Percentiles rank a stretch among this genome's conserved stretches.
These are phyloP conservation scores for Cercospora beticola DNA, from an alignment of 2,329 filamentous ascomycete species.

Conservation along the genomic window DNA sequence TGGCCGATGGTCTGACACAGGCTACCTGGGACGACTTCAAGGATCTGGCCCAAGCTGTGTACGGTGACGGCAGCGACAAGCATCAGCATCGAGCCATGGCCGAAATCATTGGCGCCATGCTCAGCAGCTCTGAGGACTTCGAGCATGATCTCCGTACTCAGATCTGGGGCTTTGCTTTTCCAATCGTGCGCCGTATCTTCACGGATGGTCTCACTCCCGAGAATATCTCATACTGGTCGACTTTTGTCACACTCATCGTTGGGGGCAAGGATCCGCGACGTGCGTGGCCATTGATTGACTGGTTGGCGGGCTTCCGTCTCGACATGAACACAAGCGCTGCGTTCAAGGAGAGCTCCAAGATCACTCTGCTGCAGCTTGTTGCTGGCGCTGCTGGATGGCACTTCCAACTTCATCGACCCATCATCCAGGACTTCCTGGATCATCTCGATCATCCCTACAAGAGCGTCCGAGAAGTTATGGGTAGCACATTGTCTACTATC, in stretches of 20 bases:
- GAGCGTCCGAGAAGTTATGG: conserved; percentile 91
- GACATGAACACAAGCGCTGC: conserved; percentile 95
- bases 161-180: conserved; percentile 88
- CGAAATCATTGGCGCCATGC: conserved; percentile 84
- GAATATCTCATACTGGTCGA: conserved; percentile 92
- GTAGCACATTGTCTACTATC: conserved; percentile 81
- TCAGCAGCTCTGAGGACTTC: conserved; percentile 78
- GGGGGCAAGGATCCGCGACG: conserved; percentile 88
- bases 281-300: conserved; percentile 80
- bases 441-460: conserved; percentile 98
- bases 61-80: conserved; percentile 91
- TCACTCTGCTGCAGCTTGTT: conserved; percentile 83
- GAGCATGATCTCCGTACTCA: conserved; percentile 69
- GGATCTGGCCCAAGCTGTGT: conserved; percentile 72
- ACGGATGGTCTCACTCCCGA: conserved; percentile 92
- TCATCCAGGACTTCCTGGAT: conserved; percentile 81
- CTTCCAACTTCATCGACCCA: conserved; percentile 84
- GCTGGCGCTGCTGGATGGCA: conserved; percentile 93
- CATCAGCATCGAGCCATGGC: conserved; percentile 95
- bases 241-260: conserved; percentile 84
- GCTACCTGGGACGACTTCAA: conserved; percentile 86
- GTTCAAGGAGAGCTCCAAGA: conserved; percentile 98
- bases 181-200: conserved; percentile 81
- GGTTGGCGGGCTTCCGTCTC: conserved; percentile 78
- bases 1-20: conserved; percentile 74